phyloP scores from a whole-genome alignment of 1,284 basidiomycete species.

The Ceratobasidium sp. region DNA sequence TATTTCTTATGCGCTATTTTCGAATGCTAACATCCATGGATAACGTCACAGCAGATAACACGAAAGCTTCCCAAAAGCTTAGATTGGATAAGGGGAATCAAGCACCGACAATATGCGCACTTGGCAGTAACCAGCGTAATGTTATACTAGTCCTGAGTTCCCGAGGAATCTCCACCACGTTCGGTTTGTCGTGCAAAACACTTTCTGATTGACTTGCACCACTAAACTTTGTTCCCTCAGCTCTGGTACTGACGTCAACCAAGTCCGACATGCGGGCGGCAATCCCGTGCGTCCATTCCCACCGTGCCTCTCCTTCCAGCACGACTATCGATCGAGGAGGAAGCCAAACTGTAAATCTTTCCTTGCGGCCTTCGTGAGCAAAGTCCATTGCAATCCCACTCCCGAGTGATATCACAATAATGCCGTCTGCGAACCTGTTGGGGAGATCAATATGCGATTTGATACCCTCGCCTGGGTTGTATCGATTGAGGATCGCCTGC shows the following conservation, averaged over 20 bases:
- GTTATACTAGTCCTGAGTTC: conserved; percentile 74
- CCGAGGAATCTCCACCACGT: conserved; percentile 53
- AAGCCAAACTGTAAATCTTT: conserved; percentile 55
- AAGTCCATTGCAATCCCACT: conserved; percentile 80
- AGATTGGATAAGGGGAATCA: not conserved
- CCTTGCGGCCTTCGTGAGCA: conserved; percentile 43
- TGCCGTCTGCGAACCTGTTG: conserved; percentile 77
- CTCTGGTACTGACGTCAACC: conserved; percentile 42
- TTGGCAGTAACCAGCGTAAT: conserved; percentile 77
- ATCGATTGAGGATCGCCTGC: conserved; percentile 82
- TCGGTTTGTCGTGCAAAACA: not conserved
- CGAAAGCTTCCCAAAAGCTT: too few relatives aligned
- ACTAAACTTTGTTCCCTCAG: not conserved
- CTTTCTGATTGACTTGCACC: not conserved
- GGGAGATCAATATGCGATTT: conserved; percentile 79
- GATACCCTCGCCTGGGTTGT: conserved; percentile 80
- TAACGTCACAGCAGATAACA: too few relatives aligned
- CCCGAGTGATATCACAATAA: conserved; percentile 77
- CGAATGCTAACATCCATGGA: too few relatives aligned
- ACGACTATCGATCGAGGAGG: conserved; percentile 71
- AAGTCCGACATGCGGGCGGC: conserved; percentile 60
- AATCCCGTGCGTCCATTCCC: conserved; percentile 72
- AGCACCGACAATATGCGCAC: conserved; percentile 74
- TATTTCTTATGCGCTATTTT: too few relatives aligned
- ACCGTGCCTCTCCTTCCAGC: conserved; percentile 75